Evolutionary conservation across 305 asterid genomes (phyloP).

Genomic region (Fraxinus latifolia): DNA sequence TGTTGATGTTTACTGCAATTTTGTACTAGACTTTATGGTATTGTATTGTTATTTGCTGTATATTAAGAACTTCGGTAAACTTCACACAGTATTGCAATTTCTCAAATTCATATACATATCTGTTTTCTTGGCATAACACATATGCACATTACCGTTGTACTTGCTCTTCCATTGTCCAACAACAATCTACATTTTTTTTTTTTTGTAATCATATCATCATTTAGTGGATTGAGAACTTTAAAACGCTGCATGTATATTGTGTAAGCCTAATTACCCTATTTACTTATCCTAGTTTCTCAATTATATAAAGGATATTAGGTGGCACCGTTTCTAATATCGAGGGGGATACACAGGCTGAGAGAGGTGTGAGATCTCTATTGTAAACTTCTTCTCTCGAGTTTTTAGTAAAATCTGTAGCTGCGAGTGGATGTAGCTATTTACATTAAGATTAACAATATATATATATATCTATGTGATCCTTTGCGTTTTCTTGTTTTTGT

Average conservation of each 20-base stretch:
- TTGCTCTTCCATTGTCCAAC: background rate
- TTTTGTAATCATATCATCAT: background rate
- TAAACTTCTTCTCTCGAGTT: background rate
- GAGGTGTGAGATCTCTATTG: background rate
- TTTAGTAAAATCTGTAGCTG: background rate
- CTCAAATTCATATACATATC: background rate
- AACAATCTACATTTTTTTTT: background rate
- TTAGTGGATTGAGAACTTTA: background rate
- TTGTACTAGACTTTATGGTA: background rate
- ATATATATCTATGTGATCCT: background rate
- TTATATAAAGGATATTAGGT: background rate
- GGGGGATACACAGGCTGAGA: background rate
- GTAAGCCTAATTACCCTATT: background rate
- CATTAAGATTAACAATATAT: background rate
- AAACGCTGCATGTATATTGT: background rate
- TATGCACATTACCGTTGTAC: background rate
- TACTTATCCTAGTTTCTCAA: background rate
- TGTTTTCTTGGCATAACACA: background rate
- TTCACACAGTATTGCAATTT: background rate
- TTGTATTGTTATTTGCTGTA: background rate
- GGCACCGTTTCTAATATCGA: background rate
- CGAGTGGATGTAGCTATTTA: background rate
- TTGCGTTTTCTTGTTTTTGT: background rate
- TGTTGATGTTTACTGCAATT: background rate
- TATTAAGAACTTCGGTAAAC: background rate